Base-by-base conservation (phyloP, 1,139 yeast species). In the Yamadazyma friedrichii region DNA sequence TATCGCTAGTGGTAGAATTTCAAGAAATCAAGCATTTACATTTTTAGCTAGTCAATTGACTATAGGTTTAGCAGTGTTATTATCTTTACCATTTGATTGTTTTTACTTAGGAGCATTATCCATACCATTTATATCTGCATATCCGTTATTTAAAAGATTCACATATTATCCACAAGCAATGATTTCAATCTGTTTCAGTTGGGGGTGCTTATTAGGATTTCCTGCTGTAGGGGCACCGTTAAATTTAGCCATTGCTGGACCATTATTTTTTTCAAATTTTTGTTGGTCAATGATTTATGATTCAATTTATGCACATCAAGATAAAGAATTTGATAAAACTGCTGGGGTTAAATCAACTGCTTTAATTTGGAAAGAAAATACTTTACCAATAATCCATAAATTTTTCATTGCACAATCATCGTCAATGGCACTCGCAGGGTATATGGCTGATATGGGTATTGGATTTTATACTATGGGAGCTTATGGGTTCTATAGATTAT, bases 291-390 rank as follows among this genome's bases (percentile, higher is more conserved):
- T 94, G 88, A 82, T 85, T 39, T 94, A 94, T 62, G 99, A 94
- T 61, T 88, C 98, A 2, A 81, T 94, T 33, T 94, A 94, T 61
- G 98, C 98, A 1, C 99, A 94, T 61, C 99, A 94, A 66, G 98
- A 94, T 62, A 94, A 94, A 65, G 67, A 64, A 44, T 94, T 84
- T 55, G 99, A 94, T 61, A 66, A 85, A 40, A 69, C 76, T 42
- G 98, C 96, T 0, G 98, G 98, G 6, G 85, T 94, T 51, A 89
- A 91, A 61, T 88, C 96, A 2, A 88, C 98, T 1, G 98, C 98
- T 4, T 74, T 93, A 53, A 88, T 84, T 4, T 93, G 98, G 98
- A 95, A 94, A 3, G 78, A 76, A 15, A 75, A 78, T 27, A 78
- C 96, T 1, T 88, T 84, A 56, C 76, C 82, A 4, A 79, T 89